phyloP scores from a whole-genome alignment of 306 rosid species.

The Prunus mira region DNA sequence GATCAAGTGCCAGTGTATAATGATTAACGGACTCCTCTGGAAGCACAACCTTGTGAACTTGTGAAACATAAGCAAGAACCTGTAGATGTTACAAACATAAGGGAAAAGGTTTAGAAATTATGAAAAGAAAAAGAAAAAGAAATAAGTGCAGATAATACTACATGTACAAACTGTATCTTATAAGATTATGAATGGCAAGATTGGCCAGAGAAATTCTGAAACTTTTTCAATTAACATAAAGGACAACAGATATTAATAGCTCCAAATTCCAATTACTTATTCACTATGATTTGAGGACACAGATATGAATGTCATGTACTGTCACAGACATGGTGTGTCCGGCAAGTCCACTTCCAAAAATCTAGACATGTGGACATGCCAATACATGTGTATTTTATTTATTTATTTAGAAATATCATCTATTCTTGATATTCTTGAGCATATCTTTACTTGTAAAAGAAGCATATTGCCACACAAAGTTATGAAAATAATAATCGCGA shows the following conservation, averaged over 20 bases:
- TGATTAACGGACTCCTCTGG: constrained; percentile 68
- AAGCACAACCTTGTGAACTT: constrained; percentile 81
- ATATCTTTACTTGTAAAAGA: background rate
- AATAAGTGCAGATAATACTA: background rate
- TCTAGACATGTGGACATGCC: background rate
- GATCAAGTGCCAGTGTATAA: constrained; percentile 58
- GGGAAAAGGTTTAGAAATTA: constrained; percentile 5
- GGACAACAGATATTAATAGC: background rate
- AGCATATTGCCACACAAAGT: background rate
- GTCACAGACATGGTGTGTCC: background rate
- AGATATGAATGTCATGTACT: background rate
- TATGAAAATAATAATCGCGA: too few species aligned
- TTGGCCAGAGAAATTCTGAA: background rate
- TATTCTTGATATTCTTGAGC: background rate
- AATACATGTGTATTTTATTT: background rate
- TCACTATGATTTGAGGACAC: background rate
- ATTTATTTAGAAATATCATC: background rate
- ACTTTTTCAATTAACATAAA: background rate
- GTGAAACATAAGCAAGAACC: constrained; percentile 94
- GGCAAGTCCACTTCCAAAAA: background rate
- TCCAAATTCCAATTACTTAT: background rate
- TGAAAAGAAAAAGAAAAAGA: background rate
- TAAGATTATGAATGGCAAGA: background rate
- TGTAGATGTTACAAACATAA: constrained; percentile 33
- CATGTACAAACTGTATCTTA: background rate